Conservation (phyloP, 805 yeast genomes). For the Grigorovia yakushimaensis region DNA sequence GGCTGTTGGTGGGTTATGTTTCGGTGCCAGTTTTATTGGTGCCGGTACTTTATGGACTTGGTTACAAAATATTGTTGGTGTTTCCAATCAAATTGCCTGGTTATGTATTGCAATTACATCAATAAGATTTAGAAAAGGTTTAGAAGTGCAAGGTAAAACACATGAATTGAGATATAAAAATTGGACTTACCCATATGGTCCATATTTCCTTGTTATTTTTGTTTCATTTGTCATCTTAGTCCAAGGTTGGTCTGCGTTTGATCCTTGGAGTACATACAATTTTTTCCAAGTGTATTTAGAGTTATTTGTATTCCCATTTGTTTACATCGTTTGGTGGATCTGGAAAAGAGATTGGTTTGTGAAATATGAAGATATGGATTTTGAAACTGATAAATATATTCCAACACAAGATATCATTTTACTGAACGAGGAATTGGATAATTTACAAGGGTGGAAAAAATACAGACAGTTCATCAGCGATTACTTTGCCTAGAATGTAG, state of each 20-base stretch:
- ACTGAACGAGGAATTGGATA: constrained; percentile 31
- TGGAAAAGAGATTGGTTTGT: constrained; percentile 35
- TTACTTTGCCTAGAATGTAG: constrained; percentile 10
- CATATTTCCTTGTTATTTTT: constrained; percentile 36
- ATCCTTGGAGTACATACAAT: constrained; percentile 34
- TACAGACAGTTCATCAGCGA: constrained; percentile 24
- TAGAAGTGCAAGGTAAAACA: constrained; percentile 35
- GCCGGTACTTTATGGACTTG: constrained; percentile 46
- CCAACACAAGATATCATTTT: constrained; percentile 41
- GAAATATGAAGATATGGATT: constrained; percentile 40
- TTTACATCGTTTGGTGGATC: constrained; percentile 35
- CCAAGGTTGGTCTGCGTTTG: constrained; percentile 44
- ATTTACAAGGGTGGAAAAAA: constrained; percentile 37
- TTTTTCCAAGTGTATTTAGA: constrained; percentile 41
- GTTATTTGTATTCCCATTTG: constrained; percentile 37
- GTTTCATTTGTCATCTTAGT: constrained; percentile 38
- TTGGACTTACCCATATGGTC: constrained; percentile 46
- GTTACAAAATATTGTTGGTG: constrained; percentile 44
- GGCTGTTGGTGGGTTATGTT: constrained; percentile 47
- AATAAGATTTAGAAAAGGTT: constrained; percentile 39
- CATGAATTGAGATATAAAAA: constrained; percentile 35
- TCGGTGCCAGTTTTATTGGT: constrained; percentile 48
- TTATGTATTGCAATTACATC: constrained; percentile 39
- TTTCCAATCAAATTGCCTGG: constrained; percentile 45
- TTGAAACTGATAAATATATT: constrained; percentile 41